Conservation (phyloP, 2,329 filamentous ascomycete genomes). For the Colletotrichum melonis region DNA sequence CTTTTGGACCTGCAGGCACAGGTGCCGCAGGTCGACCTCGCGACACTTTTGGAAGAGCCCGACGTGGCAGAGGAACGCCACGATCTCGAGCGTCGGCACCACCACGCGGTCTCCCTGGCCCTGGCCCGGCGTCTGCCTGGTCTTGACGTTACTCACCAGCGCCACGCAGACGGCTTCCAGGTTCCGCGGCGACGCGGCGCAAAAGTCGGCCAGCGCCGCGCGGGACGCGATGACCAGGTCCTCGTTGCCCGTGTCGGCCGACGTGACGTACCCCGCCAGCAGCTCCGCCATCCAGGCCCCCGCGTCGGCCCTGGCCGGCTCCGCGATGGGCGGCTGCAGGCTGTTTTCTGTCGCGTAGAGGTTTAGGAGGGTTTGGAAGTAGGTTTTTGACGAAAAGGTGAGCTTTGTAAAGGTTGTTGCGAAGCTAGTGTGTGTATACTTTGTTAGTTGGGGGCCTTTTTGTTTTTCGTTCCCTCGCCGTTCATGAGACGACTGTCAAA, state of each 20-base stretch:
- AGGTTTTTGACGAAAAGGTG: constrained; percentile 68
- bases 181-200: constrained; percentile 52
- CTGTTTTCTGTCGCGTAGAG: constrained; percentile 50
- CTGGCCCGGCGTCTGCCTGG: constrained; percentile 57
- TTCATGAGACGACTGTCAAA: background rate
- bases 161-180: constrained; percentile 60
- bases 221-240: constrained; percentile 77
- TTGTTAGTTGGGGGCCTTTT: constrained; percentile 29
- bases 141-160: constrained; percentile 65
- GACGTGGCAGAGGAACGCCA: constrained; percentile 81
- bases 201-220: constrained; percentile 70
- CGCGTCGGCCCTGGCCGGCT: constrained; percentile 45
- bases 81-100: constrained; percentile 80
- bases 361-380: constrained; percentile 67
- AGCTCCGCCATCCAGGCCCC: constrained; percentile 62
- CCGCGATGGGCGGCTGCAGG: constrained; percentile 50
- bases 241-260: constrained; percentile 82
- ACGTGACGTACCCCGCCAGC: constrained; percentile 76
- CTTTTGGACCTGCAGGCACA: constrained; percentile 80
- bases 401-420: constrained; percentile 48
- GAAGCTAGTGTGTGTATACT: constrained; percentile 44
- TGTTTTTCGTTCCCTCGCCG: background rate
- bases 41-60: constrained; percentile 57
- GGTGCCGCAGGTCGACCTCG: constrained; percentile 58
- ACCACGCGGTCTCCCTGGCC: constrained; percentile 70